Percentiles rank a stretch among this genome's conserved stretches.
phyloP scores from a whole-genome alignment of 495 filamentous ascomycete species.

The Margaritispora aquatica region DNA sequence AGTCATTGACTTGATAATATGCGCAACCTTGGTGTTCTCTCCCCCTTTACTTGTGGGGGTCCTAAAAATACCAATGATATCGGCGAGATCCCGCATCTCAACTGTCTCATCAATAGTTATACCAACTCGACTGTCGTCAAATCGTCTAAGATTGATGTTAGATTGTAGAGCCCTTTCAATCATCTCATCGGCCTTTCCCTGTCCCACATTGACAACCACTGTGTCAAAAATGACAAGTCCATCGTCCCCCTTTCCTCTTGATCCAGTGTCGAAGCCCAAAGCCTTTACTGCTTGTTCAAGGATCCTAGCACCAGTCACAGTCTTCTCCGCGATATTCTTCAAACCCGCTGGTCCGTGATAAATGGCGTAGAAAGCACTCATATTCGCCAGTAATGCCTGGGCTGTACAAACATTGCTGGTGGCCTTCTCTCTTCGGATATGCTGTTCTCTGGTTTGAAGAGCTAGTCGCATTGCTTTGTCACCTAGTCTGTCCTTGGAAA shows the following conservation, averaged over 20 bases:
- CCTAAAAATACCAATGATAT: conserved; percentile 55
- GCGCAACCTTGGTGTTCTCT: conserved; percentile 26
- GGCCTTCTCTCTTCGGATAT: conserved; percentile 95
- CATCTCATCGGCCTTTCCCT: conserved; percentile 43
- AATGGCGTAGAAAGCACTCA: conserved; percentile 96
- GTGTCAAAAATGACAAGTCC: conserved; percentile 72
- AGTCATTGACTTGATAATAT: conserved; percentile 31
- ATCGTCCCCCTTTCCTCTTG: conserved; percentile 46
- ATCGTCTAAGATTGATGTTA: conserved; percentile 57
- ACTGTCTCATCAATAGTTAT: conserved; percentile 73
- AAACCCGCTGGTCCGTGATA: conserved; percentile 90
- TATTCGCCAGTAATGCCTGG: conserved; percentile 91
- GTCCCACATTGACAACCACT: conserved; percentile 55
- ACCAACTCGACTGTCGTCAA: conserved; percentile 54
- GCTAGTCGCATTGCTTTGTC: conserved; percentile 81
- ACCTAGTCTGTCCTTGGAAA: conserved; percentile 88
- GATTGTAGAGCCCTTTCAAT: conserved; percentile 42
- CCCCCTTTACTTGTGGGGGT: conserved; percentile 24
- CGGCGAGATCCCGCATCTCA: conserved; percentile 50
- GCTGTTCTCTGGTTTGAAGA: conserved; percentile 92
- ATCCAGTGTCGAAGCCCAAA: conserved; percentile 59
- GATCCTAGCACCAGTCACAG: conserved; percentile 62
- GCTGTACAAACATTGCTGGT: conserved; percentile 99
- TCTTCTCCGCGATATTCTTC: conserved; percentile 74
- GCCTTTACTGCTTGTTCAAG: conserved; percentile 60